phyloP scores from a whole-genome alignment of 352 stramenopile species.

The Phytopythium montanum region DNA sequence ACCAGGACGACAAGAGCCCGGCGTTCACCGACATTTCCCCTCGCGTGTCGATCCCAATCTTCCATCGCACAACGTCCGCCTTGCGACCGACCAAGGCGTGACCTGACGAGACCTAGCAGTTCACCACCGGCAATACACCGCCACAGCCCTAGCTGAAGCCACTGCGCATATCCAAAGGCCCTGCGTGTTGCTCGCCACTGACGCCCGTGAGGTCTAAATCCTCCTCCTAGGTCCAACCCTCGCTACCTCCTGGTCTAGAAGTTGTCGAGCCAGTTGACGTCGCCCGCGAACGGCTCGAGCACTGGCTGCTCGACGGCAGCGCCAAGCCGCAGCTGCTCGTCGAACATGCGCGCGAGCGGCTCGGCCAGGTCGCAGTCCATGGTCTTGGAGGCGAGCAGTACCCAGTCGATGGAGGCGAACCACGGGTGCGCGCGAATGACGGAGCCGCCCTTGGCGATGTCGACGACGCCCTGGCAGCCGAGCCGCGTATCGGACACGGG shows the following conservation, averaged over 20 bases:
- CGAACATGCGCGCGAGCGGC: conserved; percentile 49
- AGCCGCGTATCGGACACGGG: conserved; percentile 64
- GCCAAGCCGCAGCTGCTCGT: conserved; percentile 37
- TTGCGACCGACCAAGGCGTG: conserved; percentile 13
- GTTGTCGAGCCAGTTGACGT: conserved; percentile 78
- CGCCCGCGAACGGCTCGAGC: conserved; percentile 54
- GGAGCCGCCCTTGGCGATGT: conserved; percentile 75
- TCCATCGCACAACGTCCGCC: conserved; percentile 40
- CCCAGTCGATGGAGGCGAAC: conserved; percentile 78
- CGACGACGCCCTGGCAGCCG: conserved; percentile 67
- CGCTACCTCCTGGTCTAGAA: conserved; percentile 30
- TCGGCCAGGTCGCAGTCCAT: conserved; percentile 38
- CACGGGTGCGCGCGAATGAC: conserved; percentile 78
- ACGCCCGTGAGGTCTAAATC: background rate
- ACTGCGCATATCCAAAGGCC: background rate
- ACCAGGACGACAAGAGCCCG: conserved; percentile 6
- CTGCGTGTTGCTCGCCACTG: background rate
- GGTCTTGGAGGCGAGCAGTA: conserved; percentile 72
- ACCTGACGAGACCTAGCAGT: background rate
- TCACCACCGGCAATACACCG: background rate
- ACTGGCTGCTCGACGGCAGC: conserved; percentile 38
- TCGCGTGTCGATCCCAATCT: conserved; percentile 26
- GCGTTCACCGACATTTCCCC: conserved; percentile 38
- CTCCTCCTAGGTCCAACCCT: background rate
- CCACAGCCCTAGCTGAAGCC: background rate